Evolutionary conservation across 441 rosid species (phyloP).

Genomic region (Euphorbia neoarborescens): DNA sequence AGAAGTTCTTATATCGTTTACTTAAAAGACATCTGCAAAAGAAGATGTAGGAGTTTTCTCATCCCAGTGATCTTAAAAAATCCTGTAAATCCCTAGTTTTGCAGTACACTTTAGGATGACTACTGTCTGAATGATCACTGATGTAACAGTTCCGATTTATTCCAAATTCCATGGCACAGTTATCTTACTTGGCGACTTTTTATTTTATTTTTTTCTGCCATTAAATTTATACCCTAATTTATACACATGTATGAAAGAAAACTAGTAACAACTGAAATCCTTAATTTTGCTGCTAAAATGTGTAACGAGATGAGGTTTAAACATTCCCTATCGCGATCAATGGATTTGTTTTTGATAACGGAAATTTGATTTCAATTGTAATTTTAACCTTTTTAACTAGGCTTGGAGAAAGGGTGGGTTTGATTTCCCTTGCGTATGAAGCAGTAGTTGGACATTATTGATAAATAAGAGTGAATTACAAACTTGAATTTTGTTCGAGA

Average conservation of each 20-base stretch:
- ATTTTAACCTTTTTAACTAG: too few species aligned
- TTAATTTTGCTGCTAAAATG: too few species aligned
- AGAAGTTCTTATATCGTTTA: slow-evolving; percentile 44
- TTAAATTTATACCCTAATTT: neutral
- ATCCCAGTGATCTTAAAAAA: slow-evolving; percentile 12
- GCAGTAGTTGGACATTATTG: too few species aligned
- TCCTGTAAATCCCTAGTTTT: slow-evolving; percentile 17
- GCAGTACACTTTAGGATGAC: neutral
- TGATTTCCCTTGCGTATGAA: too few species aligned
- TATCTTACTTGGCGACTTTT: neutral
- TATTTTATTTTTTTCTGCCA: neutral
- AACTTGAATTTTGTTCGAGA: neutral
- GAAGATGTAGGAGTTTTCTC: slow-evolving; percentile 18
- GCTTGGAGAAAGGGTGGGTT: too few species aligned
- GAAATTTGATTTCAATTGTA: too few species aligned
- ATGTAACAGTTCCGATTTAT: neutral
- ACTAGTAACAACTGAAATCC: neutral
- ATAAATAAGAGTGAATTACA: too few species aligned
- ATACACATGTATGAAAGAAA: neutral
- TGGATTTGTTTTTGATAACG: too few species aligned
- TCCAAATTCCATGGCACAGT: neutral
- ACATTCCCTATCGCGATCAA: too few species aligned
- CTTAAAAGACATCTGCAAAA: slow-evolving; percentile 34
- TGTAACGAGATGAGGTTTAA: too few species aligned
- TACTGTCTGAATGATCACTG: neutral